A percentile compares a stretch with the other conserved stretches of the same genome.
Evolutionary conservation across 768 basidiomycete species (phyloP).

Genomic region (Lactifluus rugatus): DNA sequence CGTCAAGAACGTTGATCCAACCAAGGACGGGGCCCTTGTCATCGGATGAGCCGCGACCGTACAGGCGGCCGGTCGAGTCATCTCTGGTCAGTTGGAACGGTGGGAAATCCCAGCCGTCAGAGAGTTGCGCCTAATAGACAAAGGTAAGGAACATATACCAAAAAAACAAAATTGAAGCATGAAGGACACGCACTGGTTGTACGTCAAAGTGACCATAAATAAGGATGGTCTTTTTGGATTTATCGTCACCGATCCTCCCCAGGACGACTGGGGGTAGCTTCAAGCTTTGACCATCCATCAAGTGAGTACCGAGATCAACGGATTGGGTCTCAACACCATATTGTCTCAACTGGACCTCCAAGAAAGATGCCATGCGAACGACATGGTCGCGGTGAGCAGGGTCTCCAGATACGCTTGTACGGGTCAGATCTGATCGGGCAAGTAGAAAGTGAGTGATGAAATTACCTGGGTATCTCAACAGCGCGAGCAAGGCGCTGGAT

Average conservation of each 20-base stretch:
- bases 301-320: slow-evolving; percentile 69
- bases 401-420: slow-evolving; percentile 54
- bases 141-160: not conserved
- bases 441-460: not conserved
- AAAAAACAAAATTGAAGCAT: not conserved
- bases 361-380: slow-evolving; percentile 77
- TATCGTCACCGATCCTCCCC: slow-evolving; percentile 72
- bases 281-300: slow-evolving; percentile 59
- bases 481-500: slow-evolving; percentile 73
- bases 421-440: not conserved
- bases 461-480: slow-evolving; percentile 71
- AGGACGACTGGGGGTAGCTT: slow-evolving; percentile 77
- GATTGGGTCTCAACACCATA: slow-evolving; percentile 71
- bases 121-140: slow-evolving; percentile 30
- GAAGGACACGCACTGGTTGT: slow-evolving; percentile 57
- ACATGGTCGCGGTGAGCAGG: slow-evolving; percentile 64
- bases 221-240: slow-evolving; percentile 85
- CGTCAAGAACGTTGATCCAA: slow-evolving; percentile 86
- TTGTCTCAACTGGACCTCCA: slow-evolving; percentile 60
- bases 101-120: slow-evolving; percentile 83
- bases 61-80: slow-evolving; percentile 47
- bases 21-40: slow-evolving; percentile 88
- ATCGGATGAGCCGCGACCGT: slow-evolving; percentile 82
- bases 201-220: slow-evolving; percentile 96
- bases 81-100: slow-evolving; percentile 66